Percentiles rank a stretch among this genome's conserved stretches.
Evolutionary conservation across 148 eudicot species (phyloP).

Genomic region (Cornus florida): DNA sequence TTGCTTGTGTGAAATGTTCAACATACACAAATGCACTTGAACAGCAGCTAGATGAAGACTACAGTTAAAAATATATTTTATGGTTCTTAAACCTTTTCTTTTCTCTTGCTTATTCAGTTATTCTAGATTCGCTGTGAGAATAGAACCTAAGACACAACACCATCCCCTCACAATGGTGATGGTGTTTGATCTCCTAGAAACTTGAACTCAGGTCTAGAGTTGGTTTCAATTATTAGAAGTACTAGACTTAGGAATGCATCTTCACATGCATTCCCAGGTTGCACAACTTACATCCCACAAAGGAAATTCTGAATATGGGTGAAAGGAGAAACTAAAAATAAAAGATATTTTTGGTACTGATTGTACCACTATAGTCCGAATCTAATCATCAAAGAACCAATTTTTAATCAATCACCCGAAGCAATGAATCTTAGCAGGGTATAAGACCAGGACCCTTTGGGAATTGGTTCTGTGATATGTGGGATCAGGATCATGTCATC

Average conservation of each 20-base stretch:
- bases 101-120: not conserved
- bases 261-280: not conserved
- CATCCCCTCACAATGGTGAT: not conserved
- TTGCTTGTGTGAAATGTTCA: not conserved
- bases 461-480: too few species aligned
- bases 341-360: not conserved
- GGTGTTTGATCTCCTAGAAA: not conserved
- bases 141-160: not conserved
- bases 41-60: not conserved
- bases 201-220: not conserved
- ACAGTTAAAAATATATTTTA: not conserved
- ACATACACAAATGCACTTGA: not conserved
- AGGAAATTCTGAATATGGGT: not conserved
- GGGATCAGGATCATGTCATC: too few species aligned
- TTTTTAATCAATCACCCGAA: too few species aligned
- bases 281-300: not conserved
- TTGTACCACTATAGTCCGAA: not conserved
- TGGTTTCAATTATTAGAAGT: not conserved
- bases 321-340: not conserved
- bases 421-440: too few species aligned
- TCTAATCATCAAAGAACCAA: not conserved
- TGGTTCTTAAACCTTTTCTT: not conserved
- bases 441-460: too few species aligned
- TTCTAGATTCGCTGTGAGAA: not conserved
- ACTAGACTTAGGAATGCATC: too few species aligned